A percentile compares a stretch with the other conserved stretches of the same genome.
phyloP scores from a whole-genome alignment of 345 rosid species.

The Salix brachista region DNA sequence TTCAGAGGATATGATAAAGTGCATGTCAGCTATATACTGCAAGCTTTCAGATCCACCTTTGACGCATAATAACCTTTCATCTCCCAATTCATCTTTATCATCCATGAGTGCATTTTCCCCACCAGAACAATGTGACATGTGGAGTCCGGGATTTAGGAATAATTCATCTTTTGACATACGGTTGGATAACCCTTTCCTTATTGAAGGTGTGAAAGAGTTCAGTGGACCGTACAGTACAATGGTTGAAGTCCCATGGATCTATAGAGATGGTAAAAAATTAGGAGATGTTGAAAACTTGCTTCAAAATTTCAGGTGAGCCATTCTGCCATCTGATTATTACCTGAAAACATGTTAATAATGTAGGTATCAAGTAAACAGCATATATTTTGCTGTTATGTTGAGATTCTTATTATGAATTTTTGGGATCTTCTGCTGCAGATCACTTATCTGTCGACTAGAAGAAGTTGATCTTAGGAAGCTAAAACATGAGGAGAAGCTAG shows the following conservation, averaged over 20 bases:
- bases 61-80: constrained; percentile 53
- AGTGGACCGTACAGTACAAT: constrained; percentile 88
- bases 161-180: constrained; percentile 66
- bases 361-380: not conserved
- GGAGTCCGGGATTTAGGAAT: constrained; percentile 82
- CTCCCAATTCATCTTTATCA: constrained; percentile 79
- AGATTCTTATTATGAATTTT: constrained; percentile 4
- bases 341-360: not conserved
- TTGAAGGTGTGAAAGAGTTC: constrained; percentile 83
- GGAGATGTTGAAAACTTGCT: constrained; percentile 74
- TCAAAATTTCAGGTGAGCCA: constrained; percentile 74
- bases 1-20: constrained; percentile 93
- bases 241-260: constrained; percentile 84
- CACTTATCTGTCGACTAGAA: constrained; percentile 71
- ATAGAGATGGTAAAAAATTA: constrained; percentile 69
- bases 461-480: constrained; percentile 66
- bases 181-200: constrained; percentile 79
- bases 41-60: constrained; percentile 87
- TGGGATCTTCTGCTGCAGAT: constrained; percentile 41
- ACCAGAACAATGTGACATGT: constrained; percentile 58
- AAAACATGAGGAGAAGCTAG: constrained; percentile 84
- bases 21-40: constrained; percentile 84
- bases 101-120: constrained; percentile 72
- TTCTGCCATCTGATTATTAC: not conserved
- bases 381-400: not conserved